phyloP scores from a whole-genome alignment of 169 alveolate species.

The Cyclospora cayetanensis region DNA sequence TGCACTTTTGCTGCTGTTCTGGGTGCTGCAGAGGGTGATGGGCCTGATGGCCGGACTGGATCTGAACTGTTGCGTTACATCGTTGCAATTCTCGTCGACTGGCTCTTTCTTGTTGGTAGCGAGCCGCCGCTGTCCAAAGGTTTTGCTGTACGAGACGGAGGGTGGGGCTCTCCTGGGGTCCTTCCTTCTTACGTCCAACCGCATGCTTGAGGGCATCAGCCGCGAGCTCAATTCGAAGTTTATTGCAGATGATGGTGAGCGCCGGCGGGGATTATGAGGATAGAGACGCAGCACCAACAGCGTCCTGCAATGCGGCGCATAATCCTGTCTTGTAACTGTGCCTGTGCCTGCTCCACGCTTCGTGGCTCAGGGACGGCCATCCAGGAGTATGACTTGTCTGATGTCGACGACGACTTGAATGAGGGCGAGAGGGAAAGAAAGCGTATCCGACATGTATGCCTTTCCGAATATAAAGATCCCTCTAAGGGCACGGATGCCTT shows the following conservation, averaged over 20 bases:
- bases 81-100: conserved; percentile 76
- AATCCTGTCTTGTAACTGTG: too few species aligned
- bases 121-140: conserved; percentile 72
- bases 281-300: too few species aligned
- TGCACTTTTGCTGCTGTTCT: neutral
- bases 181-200: conserved; percentile 76
- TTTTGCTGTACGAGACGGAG: conserved; percentile 75
- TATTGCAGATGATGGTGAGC: conserved; percentile 58
- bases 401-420: conserved; percentile 1
- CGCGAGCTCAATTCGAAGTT: conserved; percentile 74
- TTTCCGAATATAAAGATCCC: neutral
- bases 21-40: neutral
- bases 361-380: neutral
- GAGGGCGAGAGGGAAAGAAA: conserved; percentile 36
- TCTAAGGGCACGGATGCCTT: too few species aligned
- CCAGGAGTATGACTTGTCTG: conserved; percentile 60
- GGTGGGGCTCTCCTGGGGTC: conserved; percentile 55
- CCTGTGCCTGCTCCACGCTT: neutral
- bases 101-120: conserved; percentile 77
- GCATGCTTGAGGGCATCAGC: conserved; percentile 73
- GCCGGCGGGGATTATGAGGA: too few species aligned
- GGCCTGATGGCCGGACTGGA: conserved; percentile 74
- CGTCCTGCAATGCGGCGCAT: too few species aligned
- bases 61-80: conserved; percentile 74
- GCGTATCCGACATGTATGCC: conserved; percentile 17